Evolutionary conservation across 352 stramenopile species (phyloP).

Genomic region (Pythium phragmitis): DNA sequence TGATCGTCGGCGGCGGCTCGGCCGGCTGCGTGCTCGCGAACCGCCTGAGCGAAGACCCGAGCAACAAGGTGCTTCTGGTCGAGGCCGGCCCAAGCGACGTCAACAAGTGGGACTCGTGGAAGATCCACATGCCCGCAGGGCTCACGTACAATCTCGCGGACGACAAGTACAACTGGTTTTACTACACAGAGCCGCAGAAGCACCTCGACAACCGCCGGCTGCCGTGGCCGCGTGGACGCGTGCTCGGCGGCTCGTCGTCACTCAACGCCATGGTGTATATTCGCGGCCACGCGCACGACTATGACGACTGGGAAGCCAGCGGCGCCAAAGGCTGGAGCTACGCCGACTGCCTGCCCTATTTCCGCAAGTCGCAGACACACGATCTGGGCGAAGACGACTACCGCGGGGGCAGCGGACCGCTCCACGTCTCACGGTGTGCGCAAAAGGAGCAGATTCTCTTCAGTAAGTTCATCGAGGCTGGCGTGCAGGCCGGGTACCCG

Average conservation of each 20-base stretch:
- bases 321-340: conserved; percentile 85
- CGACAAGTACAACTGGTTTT: conserved; percentile 89
- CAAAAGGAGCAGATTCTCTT: conserved; percentile 87
- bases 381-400: conserved; percentile 77
- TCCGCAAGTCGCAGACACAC: conserved; percentile 82
- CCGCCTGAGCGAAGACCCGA: conserved; percentile 77
- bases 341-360: conserved; percentile 86
- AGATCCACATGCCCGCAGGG: conserved; percentile 88
- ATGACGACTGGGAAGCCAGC: conserved; percentile 80
- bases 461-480: conserved; percentile 88
- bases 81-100: conserved; percentile 86
- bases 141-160: conserved; percentile 84
- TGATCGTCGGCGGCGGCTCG: conserved; percentile 90
- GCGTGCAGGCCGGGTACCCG: conserved; percentile 80
- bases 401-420: conserved; percentile 75
- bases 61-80: conserved; percentile 87
- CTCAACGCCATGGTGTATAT: conserved; percentile 93
- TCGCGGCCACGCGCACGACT: conserved; percentile 84
- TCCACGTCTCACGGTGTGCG: conserved; percentile 76
- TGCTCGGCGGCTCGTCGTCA: conserved; percentile 87
- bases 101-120: conserved; percentile 88
- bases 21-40: conserved; percentile 92
- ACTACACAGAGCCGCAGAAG: conserved; percentile 85
- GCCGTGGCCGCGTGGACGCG: conserved; percentile 83
- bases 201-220: conserved; percentile 75